These are phyloP conservation scores for Leptomonas pyrrhocoris DNA, from an alignment of 208 protist species.

Conservation along the genomic window DNA sequence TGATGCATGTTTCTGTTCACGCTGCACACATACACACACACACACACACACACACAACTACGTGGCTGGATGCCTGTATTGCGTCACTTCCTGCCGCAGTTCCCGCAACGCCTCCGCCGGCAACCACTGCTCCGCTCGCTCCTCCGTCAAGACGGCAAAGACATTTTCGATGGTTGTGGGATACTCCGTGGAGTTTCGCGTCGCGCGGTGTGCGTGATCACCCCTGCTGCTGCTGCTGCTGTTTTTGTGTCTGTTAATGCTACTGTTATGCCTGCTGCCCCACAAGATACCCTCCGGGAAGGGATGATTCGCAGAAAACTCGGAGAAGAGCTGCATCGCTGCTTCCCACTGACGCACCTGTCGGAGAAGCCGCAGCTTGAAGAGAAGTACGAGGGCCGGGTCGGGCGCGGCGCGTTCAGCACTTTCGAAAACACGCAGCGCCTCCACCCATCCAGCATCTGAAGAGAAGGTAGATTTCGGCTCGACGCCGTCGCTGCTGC, in stretches of 20 bases:
- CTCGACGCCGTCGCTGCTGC: neutral
- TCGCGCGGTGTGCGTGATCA: neutral
- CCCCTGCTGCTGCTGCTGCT: neutral
- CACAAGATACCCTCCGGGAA: neutral
- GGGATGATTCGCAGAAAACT: neutral
- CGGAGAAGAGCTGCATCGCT: constrained; percentile 24
- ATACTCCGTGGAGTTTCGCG: neutral
- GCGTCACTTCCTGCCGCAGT: constrained; percentile 2
- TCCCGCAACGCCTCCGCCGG: neutral
- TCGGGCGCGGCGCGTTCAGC: constrained; percentile 19
- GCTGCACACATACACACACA: too few species aligned
- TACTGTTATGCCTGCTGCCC: neutral
- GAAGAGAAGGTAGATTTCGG: neutral
- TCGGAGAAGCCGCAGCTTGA: constrained; percentile 49
- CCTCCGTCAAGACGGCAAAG: constrained; percentile 22
- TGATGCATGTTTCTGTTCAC: too few species aligned
- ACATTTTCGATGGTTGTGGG: constrained; percentile 13
- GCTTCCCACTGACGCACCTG: constrained; percentile 30
- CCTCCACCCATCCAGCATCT: constrained; percentile 14
- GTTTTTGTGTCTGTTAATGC: neutral
- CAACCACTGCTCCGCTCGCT: constrained; percentile 31
- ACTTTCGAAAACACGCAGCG: constrained; percentile 36
- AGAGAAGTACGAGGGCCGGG: constrained; percentile 46
- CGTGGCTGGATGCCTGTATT: neutral
- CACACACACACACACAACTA: neutral